A percentile compares a stretch with the other conserved stretches of the same genome.
Conservation (phyloP, 345 rosid species). For the Streptanthus diversifolius region DNA sequence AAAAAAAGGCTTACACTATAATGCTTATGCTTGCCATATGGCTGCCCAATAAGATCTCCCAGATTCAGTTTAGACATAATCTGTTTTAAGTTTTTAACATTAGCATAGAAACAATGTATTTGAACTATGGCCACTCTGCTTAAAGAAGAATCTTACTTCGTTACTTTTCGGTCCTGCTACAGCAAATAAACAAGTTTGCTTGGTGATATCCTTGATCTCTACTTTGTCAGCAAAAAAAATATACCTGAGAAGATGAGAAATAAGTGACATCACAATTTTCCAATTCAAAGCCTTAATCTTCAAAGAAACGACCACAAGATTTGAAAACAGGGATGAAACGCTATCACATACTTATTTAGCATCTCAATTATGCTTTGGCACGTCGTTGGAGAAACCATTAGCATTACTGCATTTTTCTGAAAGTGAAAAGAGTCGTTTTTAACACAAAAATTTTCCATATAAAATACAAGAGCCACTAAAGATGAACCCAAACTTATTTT, state of each 20-base stretch:
- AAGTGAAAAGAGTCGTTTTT: constrained; percentile 4
- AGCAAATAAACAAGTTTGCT: constrained; percentile 67
- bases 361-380: constrained; percentile 55
- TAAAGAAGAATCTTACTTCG: constrained; percentile 45
- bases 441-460: background rate
- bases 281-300: background rate
- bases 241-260: constrained; percentile 45
- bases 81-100: constrained; percentile 35
- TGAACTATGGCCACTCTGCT: constrained; percentile 8
- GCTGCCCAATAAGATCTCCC: constrained; percentile 68
- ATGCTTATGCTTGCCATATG: constrained; percentile 74
- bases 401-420: constrained; percentile 73
- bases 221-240: constrained; percentile 85
- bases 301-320: background rate
- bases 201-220: constrained; percentile 74
- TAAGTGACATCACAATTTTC: background rate
- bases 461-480: background rate
- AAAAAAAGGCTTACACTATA: constrained; percentile 55
- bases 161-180: constrained; percentile 68
- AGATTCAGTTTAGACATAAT: constrained; percentile 64
- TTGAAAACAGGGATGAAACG: background rate
- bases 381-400: constrained; percentile 65
- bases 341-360: constrained; percentile 63
- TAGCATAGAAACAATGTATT: constrained; percentile 12
- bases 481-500: background rate